Evolutionary conservation across 768 basidiomycete species (phyloP), one percentile per base, ranked within the genome.

Genomic region (Psilocybe sp.): DNA sequence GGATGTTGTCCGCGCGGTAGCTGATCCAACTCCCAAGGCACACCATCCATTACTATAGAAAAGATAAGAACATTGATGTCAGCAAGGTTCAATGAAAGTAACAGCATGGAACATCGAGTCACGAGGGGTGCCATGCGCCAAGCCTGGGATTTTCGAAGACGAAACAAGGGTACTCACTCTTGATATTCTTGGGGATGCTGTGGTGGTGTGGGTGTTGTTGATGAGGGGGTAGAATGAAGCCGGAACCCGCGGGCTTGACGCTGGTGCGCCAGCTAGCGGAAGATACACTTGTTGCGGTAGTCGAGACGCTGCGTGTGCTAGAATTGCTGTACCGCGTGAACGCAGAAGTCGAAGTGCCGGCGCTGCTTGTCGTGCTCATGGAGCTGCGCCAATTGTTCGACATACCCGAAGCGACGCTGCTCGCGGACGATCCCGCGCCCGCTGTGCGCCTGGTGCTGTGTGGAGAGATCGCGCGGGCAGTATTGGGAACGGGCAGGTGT

Each of bases 261-360:
- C 73, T 76, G 15, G 77, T 78, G 60, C 87, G 81, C 86, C 89
- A 89, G 65, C 86, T 89, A 42, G 76, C 71, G 18, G 81, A 79
- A 31, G 87, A 89, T 5, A 89, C 80, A 56, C 87, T 89, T 13
- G 91, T 93, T 39, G 89, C 90, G 49, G 80, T 80, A 4, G 91
- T 92, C 16, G 87, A 87, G 37, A 91, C 75, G 55, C 88, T 90
- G 48, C 87, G 76, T 49, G 75, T 60, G 64, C 87, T 86, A 37
- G 80, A 78, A 60, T 87, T 87, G 69, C 88, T 91, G 70, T 87
- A 90, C 51, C 85, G 73, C 18, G 90, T 91, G 60, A 91, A 92
- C 32, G 83, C 82, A 16, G 80, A 84, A 18, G 82, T 77, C 8
- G 84, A 85, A 12, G 85, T 81, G 55, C 79, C 80, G 10, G 85